These are phyloP conservation scores for Ustilago cynodontis DNA, from an alignment of 1,284 basidiomycete genomes.

Conservation along the genomic window DNA sequence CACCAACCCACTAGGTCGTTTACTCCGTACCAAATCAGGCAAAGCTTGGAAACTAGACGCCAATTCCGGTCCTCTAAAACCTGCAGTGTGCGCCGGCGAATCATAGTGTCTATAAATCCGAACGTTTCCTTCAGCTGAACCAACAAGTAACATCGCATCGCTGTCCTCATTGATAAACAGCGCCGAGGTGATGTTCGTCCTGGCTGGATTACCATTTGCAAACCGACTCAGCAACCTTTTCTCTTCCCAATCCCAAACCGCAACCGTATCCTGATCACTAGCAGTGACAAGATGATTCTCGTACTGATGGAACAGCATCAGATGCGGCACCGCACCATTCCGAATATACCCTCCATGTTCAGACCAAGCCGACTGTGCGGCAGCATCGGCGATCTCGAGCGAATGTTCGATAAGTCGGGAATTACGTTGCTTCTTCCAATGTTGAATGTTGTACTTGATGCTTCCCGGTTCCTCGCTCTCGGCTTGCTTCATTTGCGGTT, in stretches of 20 bases:
- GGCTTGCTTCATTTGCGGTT: constrained; percentile 81
- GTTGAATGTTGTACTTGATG: constrained; percentile 91
- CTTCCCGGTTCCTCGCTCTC: constrained; percentile 96
- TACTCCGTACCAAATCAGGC: constrained; percentile 79
- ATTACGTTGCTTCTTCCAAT: constrained; percentile 93
- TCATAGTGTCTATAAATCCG: constrained; percentile 91
- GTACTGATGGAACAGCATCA: constrained; percentile 87
- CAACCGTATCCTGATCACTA: constrained; percentile 87
- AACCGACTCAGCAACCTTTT: constrained; percentile 83
- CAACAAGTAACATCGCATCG: constrained; percentile 88
- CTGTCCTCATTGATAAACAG: constrained; percentile 96
- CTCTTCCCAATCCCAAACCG: constrained; percentile 95
- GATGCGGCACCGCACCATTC: constrained; percentile 72
- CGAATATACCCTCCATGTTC: constrained; percentile 81
- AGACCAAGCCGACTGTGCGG: constrained; percentile 82
- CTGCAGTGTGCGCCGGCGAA: constrained; percentile 34
- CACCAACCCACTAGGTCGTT: constrained; percentile 84
- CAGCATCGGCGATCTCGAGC: constrained; percentile 76
- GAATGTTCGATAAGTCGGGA: constrained; percentile 84
- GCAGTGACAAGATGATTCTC: constrained; percentile 89
- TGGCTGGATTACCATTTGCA: constrained; percentile 86
- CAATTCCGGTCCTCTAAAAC: constrained; percentile 76
- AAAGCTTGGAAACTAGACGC: constrained; percentile 93
- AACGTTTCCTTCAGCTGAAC: constrained; percentile 88
- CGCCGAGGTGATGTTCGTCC: constrained; percentile 87